Base-by-base conservation (phyloP, 257 asterid species). In the Jaltomata sinuosa region DNA sequence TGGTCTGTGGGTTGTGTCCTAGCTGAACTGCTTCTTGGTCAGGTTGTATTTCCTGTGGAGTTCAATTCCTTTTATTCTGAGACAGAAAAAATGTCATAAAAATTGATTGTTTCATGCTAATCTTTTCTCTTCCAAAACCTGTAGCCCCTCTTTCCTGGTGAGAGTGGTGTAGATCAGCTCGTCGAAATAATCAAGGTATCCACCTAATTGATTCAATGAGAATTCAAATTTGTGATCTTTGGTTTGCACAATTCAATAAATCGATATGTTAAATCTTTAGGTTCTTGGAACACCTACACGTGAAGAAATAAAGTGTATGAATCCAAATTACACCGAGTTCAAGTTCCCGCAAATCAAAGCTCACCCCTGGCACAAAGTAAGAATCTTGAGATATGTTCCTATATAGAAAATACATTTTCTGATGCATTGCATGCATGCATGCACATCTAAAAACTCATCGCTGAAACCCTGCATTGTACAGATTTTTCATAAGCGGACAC, bases 1-100 rank as follows among this genome's bases (percentile, higher is more conserved):
- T 93, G 98, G 97, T 94, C 96, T 31, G 98, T 91, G 67, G 98
- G 98, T 79, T 94, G 98, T n/a, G 98, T 93, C 79, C 95, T 94
- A 71, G 98, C 97, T 42, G 97, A 94, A 81, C 89, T 94, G 83
- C 96, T 94, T 84, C 98, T 94, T 86, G 98, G 98, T 52, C 97
- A 94, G 97, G 98, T 94, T 84, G 59, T 83, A 79, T 59, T 38
- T 69, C 32, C 27, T 38, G 29, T 78, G 62, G 38, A 38, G 19
- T 18, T 79, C 15, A 62, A 19, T 21, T 69, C 36, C 29, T 69
- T 84, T 61, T 55, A 52, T 71, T 65, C 18, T 19, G 55, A 72
- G 29, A 27, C 19, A 78, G 55, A 67, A 49, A 86, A 81, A 67
- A 22, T 16, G 10, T 82, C 8, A 3, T 40, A 40, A 15, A 32